Base-by-base conservation (phyloP, 805 yeast genomes). In the Metschnikowia colocasiae region DNA sequence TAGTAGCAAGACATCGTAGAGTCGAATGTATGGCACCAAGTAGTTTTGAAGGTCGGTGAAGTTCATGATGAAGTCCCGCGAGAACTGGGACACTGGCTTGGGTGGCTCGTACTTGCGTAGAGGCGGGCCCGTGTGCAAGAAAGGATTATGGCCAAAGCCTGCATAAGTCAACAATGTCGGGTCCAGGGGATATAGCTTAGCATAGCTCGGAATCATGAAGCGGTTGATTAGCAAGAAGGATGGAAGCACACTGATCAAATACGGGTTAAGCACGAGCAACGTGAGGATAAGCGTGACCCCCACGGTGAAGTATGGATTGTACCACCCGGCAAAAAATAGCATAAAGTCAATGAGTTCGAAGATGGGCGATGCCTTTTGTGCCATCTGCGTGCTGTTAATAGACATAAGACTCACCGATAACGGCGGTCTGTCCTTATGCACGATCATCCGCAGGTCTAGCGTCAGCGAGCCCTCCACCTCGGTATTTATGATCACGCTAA, bases 11-110 rank as follows among this genome's bases (percentile, higher is more conserved):
- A 73, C 72, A 64, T 89, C 92, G 74, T 82, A 88, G 0, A 72
- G 65, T 10, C 68, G 62, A 8, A 85, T 82, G 61, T 83, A 87
- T 12, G 82, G 58, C 26, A 82, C 59, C 87, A 86, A 83, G 58
- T 82, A 84, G 60, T 89, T 89, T 59, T 89, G 96, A 49, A 88
- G 69, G 67, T 89, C 96, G 1, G 95, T 87, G 57, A 87, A 69
- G 60, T 89, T 89, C 47, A 88, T 60, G 18, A 84, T 64, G 59
- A 88, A 89, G 60, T 89, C 96, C 46, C 86, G 73, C 27, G 91
- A 82, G 42, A 86, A 72, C 62, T 88, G 89, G 4, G 91, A 85
- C 6, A 83, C 86, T 0, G 95, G 94, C 50, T 78, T 79, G 2
- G 89, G 87, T 2, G 75, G 58, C 29, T 68, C 75, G 22, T 79